A percentile compares a stretch with the other conserved stretches of the same genome.
Conservation (phyloP, 495 filamentous ascomycete species). For the Penicillium flavigenum region DNA sequence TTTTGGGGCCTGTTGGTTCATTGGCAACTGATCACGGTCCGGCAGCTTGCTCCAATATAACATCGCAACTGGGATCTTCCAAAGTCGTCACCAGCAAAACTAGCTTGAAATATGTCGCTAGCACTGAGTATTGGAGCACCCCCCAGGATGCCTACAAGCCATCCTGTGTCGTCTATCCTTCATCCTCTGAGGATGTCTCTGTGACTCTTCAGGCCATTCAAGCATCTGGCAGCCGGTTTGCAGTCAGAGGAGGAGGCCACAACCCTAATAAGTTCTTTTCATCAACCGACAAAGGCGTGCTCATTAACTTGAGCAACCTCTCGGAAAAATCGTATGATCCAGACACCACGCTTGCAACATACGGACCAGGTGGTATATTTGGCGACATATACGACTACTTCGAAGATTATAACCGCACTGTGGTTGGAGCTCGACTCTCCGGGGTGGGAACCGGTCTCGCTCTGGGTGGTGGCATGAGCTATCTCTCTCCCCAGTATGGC, state of each 20-base stretch:
- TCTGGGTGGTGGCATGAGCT: too few species aligned
- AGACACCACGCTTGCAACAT: too few species aligned
- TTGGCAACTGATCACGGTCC: constrained; percentile 16
- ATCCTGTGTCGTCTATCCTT: constrained; percentile 34
- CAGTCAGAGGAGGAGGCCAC: constrained; percentile 49
- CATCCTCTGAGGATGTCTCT: constrained; percentile 29
- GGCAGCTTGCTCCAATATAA: constrained; percentile 27
- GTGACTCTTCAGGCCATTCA: constrained; percentile 26
- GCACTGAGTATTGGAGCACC: constrained; percentile 48
- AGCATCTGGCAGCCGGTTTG: constrained; percentile 38
- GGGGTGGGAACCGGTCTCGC: too few species aligned
- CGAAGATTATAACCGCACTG: too few species aligned
- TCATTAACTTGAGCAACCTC: constrained; percentile 39
- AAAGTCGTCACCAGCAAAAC: constrained; percentile 24
- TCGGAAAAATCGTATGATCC: too few species aligned
- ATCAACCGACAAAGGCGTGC: constrained; percentile 43
- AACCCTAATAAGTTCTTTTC: constrained; percentile 42
- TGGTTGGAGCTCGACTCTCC: too few species aligned
- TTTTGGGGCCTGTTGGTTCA: constrained; percentile 10
- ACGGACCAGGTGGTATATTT: too few species aligned
- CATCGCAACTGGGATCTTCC: constrained; percentile 20
- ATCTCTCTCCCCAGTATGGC: constrained; percentile 25
- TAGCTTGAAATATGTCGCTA: constrained; percentile 20
- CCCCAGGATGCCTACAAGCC: constrained; percentile 35
- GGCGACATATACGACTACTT: too few species aligned